phyloP scores from a whole-genome alignment of 2,329 filamentous ascomycete genomes.

The Amylocarpus encephaloides region DNA sequence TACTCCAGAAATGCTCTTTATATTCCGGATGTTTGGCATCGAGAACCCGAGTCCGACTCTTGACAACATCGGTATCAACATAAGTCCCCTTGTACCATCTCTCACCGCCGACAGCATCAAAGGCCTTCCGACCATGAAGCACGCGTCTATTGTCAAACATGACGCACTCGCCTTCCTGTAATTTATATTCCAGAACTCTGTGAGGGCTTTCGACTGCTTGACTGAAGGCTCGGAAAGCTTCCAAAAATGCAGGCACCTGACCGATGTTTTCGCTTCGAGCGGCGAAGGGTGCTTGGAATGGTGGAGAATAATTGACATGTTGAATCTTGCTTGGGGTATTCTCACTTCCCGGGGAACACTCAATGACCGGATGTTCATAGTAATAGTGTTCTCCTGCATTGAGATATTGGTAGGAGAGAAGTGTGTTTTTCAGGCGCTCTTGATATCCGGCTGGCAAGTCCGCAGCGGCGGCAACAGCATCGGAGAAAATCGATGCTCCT shows the following conservation, averaged over 20 bases:
- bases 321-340: neutral
- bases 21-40: too few species aligned
- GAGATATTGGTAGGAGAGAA: conserved; percentile 61
- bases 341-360: neutral
- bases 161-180: conserved; percentile 78
- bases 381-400: conserved; percentile 59
- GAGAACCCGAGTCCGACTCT: conserved; percentile 40
- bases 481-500: conserved; percentile 81
- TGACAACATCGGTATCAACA: conserved; percentile 60
- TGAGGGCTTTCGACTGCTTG: conserved; percentile 47
- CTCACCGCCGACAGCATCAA: conserved; percentile 60
- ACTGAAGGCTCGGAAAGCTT: conserved; percentile 49
- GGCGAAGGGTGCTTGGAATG: conserved; percentile 57
- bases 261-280: conserved; percentile 9
- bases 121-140: conserved; percentile 75
- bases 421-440: conserved; percentile 36
- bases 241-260: conserved; percentile 32
- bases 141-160: conserved; percentile 87
- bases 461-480: conserved; percentile 58
- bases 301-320: conserved; percentile 65
- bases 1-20: too few species aligned
- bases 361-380: conserved; percentile 50
- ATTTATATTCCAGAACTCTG: conserved; percentile 62
- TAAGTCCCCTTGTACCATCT: conserved; percentile 86
- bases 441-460: conserved; percentile 31